Base-by-base conservation (phyloP, 495 filamentous ascomycete genomes). In the Daldinia childiae region DNA sequence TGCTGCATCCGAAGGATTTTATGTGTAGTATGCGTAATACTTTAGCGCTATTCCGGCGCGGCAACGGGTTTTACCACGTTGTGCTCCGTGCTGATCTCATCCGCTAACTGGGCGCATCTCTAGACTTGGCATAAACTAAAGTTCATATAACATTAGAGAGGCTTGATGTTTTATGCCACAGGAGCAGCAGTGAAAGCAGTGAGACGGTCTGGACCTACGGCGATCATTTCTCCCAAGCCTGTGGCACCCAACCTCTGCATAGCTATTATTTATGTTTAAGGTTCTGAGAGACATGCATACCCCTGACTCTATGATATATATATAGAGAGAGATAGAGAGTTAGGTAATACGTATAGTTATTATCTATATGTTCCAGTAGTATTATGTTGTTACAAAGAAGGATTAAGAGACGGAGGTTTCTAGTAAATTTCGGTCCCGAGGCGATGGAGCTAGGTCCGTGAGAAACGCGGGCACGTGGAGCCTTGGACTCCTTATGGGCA, bases 261-360 rank as follows among this genome's bases (percentile, higher is more conserved):
- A 56, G 14, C 29, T 56, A 36, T 36, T 36, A 36, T 36, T 36
- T 12, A 36, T 36, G 34, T n/a, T 62, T 58, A 66, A 66, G 59
- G 54, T 58, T 72, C 58, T 67, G 54, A 72, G 68, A 60, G 63
- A 58, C 69, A 66, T 67, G 38, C 52, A 67, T 50, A 64, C 60
- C 64, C 56, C 60, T 60, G 64, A 51, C 38, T 55, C 17, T 56
- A 12, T 17, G 29, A 45, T 21, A 38, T 39, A 57, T 45, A 43
- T 29, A 45, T 21, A 38, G 21, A 56, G 26, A 38, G 21, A 56
- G 26, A 43, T 19, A n/a, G 11, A 45, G 19, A 43, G 38, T 36
- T 59, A 61, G 26, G 27, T 45, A 39, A n/a, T 34, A 59, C 27
- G 27, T 7, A 27, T 30, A 26, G 26, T 26, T 26, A 54, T 15